These are phyloP conservation scores for Hypoxylon fragiforme DNA, from an alignment of 495 filamentous ascomycete genomes.

Conservation along the genomic window DNA sequence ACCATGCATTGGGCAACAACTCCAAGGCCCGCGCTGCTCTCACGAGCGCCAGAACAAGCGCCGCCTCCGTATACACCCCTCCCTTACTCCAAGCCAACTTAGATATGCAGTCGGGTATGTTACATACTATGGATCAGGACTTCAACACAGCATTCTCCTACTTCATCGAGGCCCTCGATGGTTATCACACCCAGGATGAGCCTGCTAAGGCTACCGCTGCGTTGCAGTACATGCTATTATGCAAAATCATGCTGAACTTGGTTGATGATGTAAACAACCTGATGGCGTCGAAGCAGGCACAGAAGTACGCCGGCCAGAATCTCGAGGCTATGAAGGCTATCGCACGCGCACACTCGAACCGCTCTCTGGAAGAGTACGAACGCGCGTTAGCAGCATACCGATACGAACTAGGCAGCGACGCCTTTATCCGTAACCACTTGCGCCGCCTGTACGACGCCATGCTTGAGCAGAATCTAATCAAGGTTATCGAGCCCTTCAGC, in stretches of 20 bases:
- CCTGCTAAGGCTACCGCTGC: slow-evolving; percentile 81
- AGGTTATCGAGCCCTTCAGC: slow-evolving; percentile 98
- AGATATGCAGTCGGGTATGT: slow-evolving; percentile 98
- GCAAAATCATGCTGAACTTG: slow-evolving; percentile 99
- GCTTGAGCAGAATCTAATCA: slow-evolving; percentile 98
- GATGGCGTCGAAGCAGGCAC: slow-evolving; percentile 90
- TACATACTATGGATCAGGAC: slow-evolving; percentile 97
- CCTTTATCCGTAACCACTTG: slow-evolving; percentile 94
- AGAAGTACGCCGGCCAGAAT: slow-evolving; percentile 90
- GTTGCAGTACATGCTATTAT: slow-evolving; percentile 98
- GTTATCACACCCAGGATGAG: slow-evolving; percentile 92
- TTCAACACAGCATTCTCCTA: slow-evolving; percentile 98
- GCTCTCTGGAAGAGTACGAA: slow-evolving; percentile 95
- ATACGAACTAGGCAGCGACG: slow-evolving; percentile 87
- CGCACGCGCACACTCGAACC: slow-evolving; percentile 90
- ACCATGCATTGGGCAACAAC: slow-evolving; percentile 95
- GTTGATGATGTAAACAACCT: slow-evolving; percentile 92
- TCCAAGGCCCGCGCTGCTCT: slow-evolving; percentile 94
- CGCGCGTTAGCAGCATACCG: slow-evolving; percentile 84
- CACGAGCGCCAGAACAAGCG: slow-evolving; percentile 89
- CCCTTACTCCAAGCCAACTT: slow-evolving; percentile 92
- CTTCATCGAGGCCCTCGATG: slow-evolving; percentile 98
- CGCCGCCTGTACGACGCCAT: slow-evolving; percentile 95
- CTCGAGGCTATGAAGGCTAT: slow-evolving; percentile 99
- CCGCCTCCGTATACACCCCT: slow-evolving; percentile 95